Conservation (phyloP, 129 eudicot genomes). For the Artemisia tridentata region DNA sequence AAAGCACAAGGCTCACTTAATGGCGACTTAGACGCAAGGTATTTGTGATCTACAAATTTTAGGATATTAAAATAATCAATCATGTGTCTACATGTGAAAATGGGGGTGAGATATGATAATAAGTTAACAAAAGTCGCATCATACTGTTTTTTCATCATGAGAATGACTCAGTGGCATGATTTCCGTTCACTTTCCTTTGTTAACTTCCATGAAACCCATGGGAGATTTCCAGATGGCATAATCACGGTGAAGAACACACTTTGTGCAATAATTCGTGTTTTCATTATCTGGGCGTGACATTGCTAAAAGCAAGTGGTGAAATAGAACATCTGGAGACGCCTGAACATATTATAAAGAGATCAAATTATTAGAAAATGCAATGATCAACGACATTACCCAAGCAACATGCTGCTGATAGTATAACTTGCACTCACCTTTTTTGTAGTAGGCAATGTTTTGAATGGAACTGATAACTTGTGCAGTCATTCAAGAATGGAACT, state of each 20-base stretch:
- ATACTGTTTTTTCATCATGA: slow-evolving; percentile 49
- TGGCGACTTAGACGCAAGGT: slow-evolving; percentile 74
- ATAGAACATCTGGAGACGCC: no score
- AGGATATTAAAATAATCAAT: neutral
- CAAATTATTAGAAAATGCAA: slow-evolving; percentile 21
- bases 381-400: neutral
- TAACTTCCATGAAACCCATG: slow-evolving; percentile 17
- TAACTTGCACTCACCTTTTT: slow-evolving; percentile 43
- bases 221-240: no score
- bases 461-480: slow-evolving; percentile 58
- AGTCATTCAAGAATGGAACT: no score
- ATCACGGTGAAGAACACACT: no score
- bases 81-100: neutral
- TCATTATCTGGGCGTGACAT: no score
- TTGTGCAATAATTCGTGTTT: no score
- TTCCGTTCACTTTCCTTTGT: slow-evolving; percentile 36
- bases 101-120: slow-evolving; percentile 1
- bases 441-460: slow-evolving; percentile 64
- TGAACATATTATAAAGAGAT: no score
- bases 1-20: slow-evolving; percentile 78
- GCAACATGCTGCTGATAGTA: slow-evolving; percentile 14
- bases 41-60: slow-evolving; percentile 38
- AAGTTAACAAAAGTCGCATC: slow-evolving; percentile 14
- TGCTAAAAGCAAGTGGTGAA: no score
- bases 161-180: slow-evolving; percentile 26